These are phyloP conservation scores for Fragaria ananassa DNA, from an alignment of 306 rosid species.

Conservation along the genomic window DNA sequence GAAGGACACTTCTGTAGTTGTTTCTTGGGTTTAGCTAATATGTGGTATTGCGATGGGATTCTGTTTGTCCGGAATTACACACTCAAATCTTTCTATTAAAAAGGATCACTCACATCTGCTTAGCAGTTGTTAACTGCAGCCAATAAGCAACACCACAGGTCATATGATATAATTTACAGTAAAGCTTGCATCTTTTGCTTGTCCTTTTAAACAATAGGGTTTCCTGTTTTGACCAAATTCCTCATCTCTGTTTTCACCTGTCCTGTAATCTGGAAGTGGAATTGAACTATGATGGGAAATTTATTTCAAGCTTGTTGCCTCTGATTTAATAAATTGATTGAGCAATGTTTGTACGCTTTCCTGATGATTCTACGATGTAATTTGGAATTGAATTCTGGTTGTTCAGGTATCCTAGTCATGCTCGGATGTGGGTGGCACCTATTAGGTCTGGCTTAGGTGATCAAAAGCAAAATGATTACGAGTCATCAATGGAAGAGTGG, in stretches of 20 bases:
- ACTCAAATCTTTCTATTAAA: not conserved
- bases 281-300: constrained; percentile 5
- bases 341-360: not conserved
- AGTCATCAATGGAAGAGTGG: constrained; percentile 83
- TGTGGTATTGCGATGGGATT: not conserved
- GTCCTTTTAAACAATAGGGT: not conserved
- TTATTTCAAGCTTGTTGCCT: constrained; percentile 9
- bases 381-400: constrained; percentile 21
- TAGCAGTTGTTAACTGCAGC: not conserved
- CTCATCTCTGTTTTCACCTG: not conserved
- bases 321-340: constrained; percentile 4
- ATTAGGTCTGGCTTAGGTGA: constrained; percentile 69
- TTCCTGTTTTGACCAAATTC: not conserved
- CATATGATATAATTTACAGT: not conserved
- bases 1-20: not conserved
- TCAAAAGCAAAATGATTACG: constrained; percentile 60
- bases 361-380: not conserved
- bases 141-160: not conserved
- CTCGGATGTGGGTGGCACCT: constrained; percentile 98
- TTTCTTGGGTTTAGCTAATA: not conserved
- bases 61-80: not conserved
- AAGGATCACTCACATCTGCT: not conserved
- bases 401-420: constrained; percentile 97
- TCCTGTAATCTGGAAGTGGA: not conserved
- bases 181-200: not conserved